Percentiles rank a stretch among this genome's conserved stretches.
phyloP scores from a whole-genome alignment of 371 early-diverging fungal genomes.

The Haplosporangium sp. region DNA sequence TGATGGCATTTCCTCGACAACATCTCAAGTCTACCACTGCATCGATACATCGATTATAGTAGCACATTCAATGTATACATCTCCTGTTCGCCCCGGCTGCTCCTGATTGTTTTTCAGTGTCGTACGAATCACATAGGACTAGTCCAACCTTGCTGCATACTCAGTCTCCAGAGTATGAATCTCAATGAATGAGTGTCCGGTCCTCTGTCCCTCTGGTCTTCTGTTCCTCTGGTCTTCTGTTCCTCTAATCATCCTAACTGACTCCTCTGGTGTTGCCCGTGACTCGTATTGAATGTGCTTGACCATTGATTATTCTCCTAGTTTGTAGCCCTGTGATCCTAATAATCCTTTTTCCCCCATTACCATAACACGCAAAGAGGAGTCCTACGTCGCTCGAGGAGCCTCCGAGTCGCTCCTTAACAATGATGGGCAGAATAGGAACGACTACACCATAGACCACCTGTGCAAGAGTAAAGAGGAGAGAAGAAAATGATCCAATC shows the following conservation, averaged over 20 bases:
- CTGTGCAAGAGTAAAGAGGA: too few species aligned
- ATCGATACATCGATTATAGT: too few species aligned
- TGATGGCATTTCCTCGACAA: too few species aligned
- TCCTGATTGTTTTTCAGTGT: conserved; percentile 14
- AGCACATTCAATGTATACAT: too few species aligned
- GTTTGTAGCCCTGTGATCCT: neutral
- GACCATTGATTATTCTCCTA: too few species aligned
- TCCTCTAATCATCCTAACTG: neutral
- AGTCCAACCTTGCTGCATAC: too few species aligned
- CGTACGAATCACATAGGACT: conserved; percentile 21
- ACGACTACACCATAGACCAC: conserved; percentile 86
- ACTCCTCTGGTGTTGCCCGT: neutral
- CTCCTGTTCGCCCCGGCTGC: too few species aligned
- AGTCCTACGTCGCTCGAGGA: conserved; percentile 78
- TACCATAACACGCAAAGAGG: conserved; percentile 85
- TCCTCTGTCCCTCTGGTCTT: neutral
- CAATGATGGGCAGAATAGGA: conserved; percentile 84
- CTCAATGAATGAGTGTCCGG: too few species aligned
- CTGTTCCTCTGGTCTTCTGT: neutral
- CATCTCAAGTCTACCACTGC: too few species aligned
- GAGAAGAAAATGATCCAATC: too few species aligned
- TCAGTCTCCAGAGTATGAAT: too few species aligned
- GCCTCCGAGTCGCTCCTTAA: conserved; percentile 71
- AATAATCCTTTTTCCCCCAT: neutral
- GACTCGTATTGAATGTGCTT: neutral